Base-by-base conservation (phyloP, 768 basidiomycete species). In the Antrodiella citrinella region DNA sequence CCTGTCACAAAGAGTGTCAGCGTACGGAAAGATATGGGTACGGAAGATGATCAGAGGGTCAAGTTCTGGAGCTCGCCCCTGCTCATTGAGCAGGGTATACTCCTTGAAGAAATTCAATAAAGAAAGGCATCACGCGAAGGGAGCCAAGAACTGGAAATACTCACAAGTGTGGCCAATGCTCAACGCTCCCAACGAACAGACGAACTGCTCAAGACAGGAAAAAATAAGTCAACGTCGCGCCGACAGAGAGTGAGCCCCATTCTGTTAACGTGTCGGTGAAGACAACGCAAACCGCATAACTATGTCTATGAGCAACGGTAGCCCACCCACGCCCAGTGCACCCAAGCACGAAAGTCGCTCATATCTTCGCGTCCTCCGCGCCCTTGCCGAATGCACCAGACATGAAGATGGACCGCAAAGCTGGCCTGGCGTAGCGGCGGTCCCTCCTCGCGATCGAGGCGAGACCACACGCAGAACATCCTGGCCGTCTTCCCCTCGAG, bases 91-190 rank as follows among this genome's bases (percentile, higher is more conserved):
- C 51, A 53, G 48, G 79, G 81, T 83, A 84, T 86, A 68, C 83
- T 81, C 87, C 87, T 72, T 89, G 87, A 90, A 90, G 87, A 90
- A 90, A 90, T 89, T 88, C 87, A 84, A 82, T 67, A 54, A 68
- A 71, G 81, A 84, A 84, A 83, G 86, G 76, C 52, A 61, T 62
- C 26, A 56, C 22, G 46, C 12, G 51, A 58, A 57, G 50, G 38
- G 52, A 57, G 51, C 13, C 19, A 4, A 19, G 53, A 45, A n/a
- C n/a, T n/a, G 40, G 44, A 49, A 15, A 12, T 20, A 50, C 52
- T 51, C 52, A 39, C 13, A 23, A 13, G 30, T 3, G 12, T 49
- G 46, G 41, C 11, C 26, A 48, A 41, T 53, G 45, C 26, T 44
- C 10, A 10, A 21, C 20, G 10, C 39, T 24, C 21, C 12, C 20